Evolutionary conservation across 176 grass and related monocot species (phyloP).

Genomic region (Stipa capillata): DNA sequence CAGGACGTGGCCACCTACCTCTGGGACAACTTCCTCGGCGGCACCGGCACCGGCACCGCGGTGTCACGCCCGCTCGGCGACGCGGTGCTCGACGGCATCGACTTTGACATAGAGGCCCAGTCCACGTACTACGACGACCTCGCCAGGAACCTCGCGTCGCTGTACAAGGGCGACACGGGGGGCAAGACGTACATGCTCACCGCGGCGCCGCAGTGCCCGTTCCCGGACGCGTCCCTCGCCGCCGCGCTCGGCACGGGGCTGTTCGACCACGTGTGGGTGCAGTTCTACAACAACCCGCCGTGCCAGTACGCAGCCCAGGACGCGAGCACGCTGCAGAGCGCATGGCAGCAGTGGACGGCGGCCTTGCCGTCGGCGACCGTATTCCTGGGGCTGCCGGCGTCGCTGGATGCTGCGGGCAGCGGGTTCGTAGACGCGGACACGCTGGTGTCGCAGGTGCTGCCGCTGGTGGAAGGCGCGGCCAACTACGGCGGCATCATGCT

Average conservation of each 20-base stretch:
- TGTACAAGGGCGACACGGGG: slow-evolving; percentile 3
- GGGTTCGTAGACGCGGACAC: slow-evolving; percentile 45
- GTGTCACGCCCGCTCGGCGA: slow-evolving; percentile 26
- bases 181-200: slow-evolving; percentile 24
- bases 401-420: slow-evolving; percentile 23
- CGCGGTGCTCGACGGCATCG: slow-evolving; percentile 60
- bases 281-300: slow-evolving; percentile 73
- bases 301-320: slow-evolving; percentile 41
- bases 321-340: neutral
- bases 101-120: slow-evolving; percentile 56
- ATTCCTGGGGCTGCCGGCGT: slow-evolving; percentile 54
- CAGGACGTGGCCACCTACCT: slow-evolving; percentile 40
- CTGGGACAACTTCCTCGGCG: slow-evolving; percentile 58
- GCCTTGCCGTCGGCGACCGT: slow-evolving; percentile 15
- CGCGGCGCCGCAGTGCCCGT: slow-evolving; percentile 46
- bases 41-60: slow-evolving; percentile 3
- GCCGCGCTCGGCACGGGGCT: slow-evolving; percentile 29
- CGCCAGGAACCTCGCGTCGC: slow-evolving; percentile 11
- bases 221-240: slow-evolving; percentile 28
- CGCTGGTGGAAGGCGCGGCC: slow-evolving; percentile 8
- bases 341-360: slow-evolving; percentile 40
- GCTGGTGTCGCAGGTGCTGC: slow-evolving; percentile 36
- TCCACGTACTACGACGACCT: slow-evolving; percentile 22
- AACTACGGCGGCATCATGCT: slow-evolving; percentile 70
- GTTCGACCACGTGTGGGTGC: slow-evolving; percentile 74